These are phyloP conservation scores for Alternaria viburni DNA, from an alignment of 2,329 filamentous ascomycete species.

Conservation along the genomic window DNA sequence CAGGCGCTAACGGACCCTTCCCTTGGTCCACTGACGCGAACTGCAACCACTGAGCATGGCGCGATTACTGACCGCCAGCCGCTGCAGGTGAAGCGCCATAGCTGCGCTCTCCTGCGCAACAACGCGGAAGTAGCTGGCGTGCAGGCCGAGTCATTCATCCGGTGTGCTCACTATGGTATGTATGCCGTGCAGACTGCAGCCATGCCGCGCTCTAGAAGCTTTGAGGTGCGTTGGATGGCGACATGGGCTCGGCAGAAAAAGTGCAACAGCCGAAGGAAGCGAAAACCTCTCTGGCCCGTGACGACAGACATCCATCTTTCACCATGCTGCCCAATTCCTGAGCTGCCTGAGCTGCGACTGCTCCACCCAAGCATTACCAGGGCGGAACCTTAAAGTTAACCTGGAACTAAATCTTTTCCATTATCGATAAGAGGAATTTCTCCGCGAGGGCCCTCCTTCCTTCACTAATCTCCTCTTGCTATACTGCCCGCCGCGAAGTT, in stretches of 20 bases:
- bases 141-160: background rate
- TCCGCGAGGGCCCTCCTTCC: slow-evolving; percentile 8
- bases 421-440: slow-evolving; percentile 13
- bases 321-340: slow-evolving; percentile 46
- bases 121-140: background rate
- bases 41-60: slow-evolving; percentile 14
- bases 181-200: background rate
- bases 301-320: slow-evolving; percentile 25
- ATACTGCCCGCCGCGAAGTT: slow-evolving; percentile 15
- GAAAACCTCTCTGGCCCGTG: slow-evolving; percentile 35
- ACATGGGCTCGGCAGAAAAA: slow-evolving; percentile 12
- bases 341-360: slow-evolving; percentile 17
- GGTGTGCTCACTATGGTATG: background rate
- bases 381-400: slow-evolving; percentile 13
- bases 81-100: background rate
- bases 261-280: slow-evolving; percentile 11
- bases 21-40: background rate
- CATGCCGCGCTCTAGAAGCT: background rate
- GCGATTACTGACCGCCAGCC: slow-evolving; percentile 8
- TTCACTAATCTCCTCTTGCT: slow-evolving; percentile 2
- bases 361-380: slow-evolving; percentile 29
- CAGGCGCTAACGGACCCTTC: slow-evolving; percentile 9
- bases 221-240: background rate
- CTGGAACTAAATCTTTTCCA: slow-evolving; percentile 5
- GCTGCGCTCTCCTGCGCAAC: background rate